Percentiles rank a stretch among this genome's conserved stretches.
phyloP scores from a whole-genome alignment of 1,284 basidiomycete genomes.

The Neotropicomus parvogracilis region DNA sequence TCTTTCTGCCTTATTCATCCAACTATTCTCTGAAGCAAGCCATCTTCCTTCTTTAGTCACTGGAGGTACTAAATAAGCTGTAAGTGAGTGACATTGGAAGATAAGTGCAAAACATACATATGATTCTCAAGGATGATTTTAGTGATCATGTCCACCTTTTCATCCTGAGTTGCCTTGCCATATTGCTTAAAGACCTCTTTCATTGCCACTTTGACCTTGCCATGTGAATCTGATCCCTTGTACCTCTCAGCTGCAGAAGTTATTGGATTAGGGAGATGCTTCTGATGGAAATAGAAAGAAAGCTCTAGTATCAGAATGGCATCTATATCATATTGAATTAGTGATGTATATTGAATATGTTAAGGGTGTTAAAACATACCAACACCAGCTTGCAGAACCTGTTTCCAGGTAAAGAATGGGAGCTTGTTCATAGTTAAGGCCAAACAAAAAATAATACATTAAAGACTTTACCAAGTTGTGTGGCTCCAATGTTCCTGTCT shows the following conservation, averaged over 20 bases:
- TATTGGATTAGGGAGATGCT: background rate
- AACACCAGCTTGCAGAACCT: background rate
- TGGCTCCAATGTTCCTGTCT: background rate
- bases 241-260: background rate
- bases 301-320: background rate
- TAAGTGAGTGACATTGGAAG: too few relatives aligned
- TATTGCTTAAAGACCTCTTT: background rate
- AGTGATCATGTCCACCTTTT: background rate
- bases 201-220: background rate
- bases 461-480: background rate
- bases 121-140: background rate
- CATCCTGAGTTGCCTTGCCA: background rate
- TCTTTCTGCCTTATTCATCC: too few relatives aligned
- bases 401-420: background rate
- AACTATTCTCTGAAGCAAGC: too few relatives aligned
- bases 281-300: background rate
- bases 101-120: background rate
- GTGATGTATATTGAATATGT: background rate
- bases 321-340: background rate
- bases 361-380: background rate
- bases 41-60: too few relatives aligned
- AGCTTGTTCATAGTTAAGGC: background rate
- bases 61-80: too few relatives aligned
- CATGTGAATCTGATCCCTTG: too few relatives aligned
- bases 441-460: background rate